phyloP scores from a whole-genome alignment of 148 eudicot genomes.

The Rhododendron vialii region DNA sequence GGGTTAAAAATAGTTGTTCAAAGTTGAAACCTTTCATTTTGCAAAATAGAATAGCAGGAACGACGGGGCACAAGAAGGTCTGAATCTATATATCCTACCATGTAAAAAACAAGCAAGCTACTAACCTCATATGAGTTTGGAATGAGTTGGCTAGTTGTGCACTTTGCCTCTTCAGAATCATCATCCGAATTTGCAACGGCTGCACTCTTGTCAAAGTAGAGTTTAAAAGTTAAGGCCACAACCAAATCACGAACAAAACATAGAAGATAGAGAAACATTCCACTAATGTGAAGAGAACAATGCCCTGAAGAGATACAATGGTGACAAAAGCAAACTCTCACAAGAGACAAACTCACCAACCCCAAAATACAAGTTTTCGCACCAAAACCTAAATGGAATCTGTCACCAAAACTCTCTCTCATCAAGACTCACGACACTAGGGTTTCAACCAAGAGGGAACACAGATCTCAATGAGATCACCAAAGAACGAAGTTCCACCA shows the following conservation, averaged over 20 bases:
- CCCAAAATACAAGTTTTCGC: not conserved
- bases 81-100: not conserved
- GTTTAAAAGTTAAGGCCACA: not conserved
- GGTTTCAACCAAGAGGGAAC: not conserved
- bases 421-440: not conserved
- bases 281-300: not conserved
- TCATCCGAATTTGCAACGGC: constrained; percentile 31
- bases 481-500: too few species aligned
- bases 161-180: constrained; percentile 25
- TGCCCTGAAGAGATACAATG: not conserved
- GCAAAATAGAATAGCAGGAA: not conserved
- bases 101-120: not conserved
- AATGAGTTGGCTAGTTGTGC: constrained; percentile 41
- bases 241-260: too few species aligned
- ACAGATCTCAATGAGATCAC: too few species aligned
- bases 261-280: too few species aligned
- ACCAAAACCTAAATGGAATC: not conserved
- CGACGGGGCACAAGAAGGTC: not conserved
- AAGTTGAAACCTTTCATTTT: not conserved
- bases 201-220: constrained; percentile 8
- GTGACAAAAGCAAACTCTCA: not conserved
- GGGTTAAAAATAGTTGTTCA: not conserved
- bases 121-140: constrained; percentile 58
- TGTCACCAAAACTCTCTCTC: not conserved
- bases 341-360: not conserved